Conservation (phyloP, 2,329 filamentous ascomycete species). For the Trichoderma hamatum region DNA sequence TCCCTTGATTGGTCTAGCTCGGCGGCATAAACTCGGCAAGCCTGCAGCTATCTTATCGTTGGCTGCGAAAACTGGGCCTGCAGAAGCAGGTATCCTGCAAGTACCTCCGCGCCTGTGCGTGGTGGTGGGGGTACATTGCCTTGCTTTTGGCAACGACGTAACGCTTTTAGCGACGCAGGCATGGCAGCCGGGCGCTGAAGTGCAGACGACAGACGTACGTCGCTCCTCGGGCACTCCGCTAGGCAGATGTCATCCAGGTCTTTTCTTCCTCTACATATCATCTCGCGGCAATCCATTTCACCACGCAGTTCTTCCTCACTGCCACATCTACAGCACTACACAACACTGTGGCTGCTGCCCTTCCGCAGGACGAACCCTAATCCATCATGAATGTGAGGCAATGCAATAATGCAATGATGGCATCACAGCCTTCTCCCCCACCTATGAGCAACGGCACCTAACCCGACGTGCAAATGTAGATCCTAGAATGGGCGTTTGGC, state of each 20-base stretch:
- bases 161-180: slow-evolving; percentile 12
- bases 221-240: slow-evolving; percentile 22
- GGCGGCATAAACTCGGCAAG: slow-evolving; percentile 35
- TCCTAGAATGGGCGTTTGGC: slow-evolving; percentile 98
- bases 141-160: slow-evolving; percentile 6
- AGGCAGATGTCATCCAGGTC: slow-evolving; percentile 25
- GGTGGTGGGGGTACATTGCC: slow-evolving; percentile 2
- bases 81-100: slow-evolving; percentile 9
- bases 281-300: neutral
- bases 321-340: neutral
- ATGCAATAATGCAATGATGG: too few species aligned
- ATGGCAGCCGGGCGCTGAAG: slow-evolving; percentile 3
- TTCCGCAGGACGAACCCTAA: neutral
- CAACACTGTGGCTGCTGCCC: neutral
- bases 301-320: neutral
- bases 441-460: neutral
- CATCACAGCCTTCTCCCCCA: neutral
- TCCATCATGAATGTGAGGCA: slow-evolving; percentile 58
- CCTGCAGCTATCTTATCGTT: slow-evolving; percentile 28
- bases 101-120: slow-evolving; percentile 1
- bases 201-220: slow-evolving; percentile 4
- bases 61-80: neutral
- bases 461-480: slow-evolving; percentile 53
- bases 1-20: slow-evolving; percentile 37
- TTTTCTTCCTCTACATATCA: neutral